These are phyloP conservation scores for Eimeria praecox DNA, from an alignment of 169 alveolate species.

Conservation along the genomic window DNA sequence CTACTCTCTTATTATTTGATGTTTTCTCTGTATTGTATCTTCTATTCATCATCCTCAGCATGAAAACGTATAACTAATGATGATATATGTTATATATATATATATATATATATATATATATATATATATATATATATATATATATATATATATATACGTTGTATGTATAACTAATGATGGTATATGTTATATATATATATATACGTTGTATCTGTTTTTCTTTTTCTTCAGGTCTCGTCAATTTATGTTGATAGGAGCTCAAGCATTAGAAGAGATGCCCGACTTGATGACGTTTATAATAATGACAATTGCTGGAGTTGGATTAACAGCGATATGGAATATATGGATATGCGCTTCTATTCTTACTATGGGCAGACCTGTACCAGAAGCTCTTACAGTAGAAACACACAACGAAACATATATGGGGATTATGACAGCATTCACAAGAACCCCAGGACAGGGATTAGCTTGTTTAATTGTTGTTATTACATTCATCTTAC, in stretches of 20 bases:
- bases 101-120: too few species aligned
- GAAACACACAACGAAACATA: background rate
- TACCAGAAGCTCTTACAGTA: slow-evolving; percentile 48
- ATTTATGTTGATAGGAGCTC: slow-evolving; percentile 53
- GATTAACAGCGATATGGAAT: slow-evolving; percentile 29
- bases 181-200: too few species aligned
- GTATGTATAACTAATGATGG: too few species aligned
- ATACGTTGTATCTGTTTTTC: too few species aligned
- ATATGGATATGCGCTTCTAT: slow-evolving; percentile 57
- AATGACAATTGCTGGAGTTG: background rate
- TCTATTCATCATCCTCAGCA: too few species aligned
- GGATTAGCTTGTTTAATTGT: slow-evolving; percentile 35
- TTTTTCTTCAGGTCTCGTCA: slow-evolving; percentile 22
- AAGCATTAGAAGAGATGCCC: slow-evolving; percentile 60
- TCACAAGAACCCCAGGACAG: slow-evolving; percentile 38
- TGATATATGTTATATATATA: too few species aligned
- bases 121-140: too few species aligned
- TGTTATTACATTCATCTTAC: background rate
- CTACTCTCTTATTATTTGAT: too few species aligned
- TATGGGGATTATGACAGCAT: slow-evolving; percentile 44
- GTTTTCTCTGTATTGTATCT: too few species aligned
- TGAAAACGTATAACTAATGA: too few species aligned
- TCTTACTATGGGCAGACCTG: slow-evolving; percentile 51
- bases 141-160: too few species aligned
- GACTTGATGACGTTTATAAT: slow-evolving; percentile 21